Conservation (phyloP, 345 rosid genomes). For the Clarkia xantiana region DNA sequence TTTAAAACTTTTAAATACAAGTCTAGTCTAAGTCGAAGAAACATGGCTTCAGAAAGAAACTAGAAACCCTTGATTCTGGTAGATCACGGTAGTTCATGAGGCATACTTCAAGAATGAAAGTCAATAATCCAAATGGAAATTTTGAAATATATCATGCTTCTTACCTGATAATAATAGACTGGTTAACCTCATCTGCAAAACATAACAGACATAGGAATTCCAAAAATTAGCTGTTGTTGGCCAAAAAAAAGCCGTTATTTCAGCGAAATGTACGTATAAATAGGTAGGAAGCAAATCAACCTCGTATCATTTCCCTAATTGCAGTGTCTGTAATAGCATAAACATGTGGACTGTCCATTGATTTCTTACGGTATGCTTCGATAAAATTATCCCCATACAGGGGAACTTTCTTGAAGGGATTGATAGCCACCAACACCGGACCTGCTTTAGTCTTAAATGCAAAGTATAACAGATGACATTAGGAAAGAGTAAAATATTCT, state of each 20-base stretch:
- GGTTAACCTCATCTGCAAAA: slow-evolving; percentile 91
- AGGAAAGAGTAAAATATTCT: background rate
- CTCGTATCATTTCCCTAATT: slow-evolving; percentile 92
- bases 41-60: no score
- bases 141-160: slow-evolving; percentile 9
- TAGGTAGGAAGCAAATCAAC: slow-evolving; percentile 23
- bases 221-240: background rate
- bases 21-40: no score
- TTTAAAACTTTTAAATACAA: no score
- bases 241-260: background rate
- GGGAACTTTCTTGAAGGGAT: slow-evolving; percentile 89
- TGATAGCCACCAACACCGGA: slow-evolving; percentile 88
- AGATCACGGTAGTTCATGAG: no score
- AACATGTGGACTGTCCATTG: slow-evolving; percentile 75
- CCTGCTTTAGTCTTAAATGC: slow-evolving; percentile 84
- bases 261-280: slow-evolving; percentile 5
- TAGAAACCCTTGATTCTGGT: no score
- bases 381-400: slow-evolving; percentile 68
- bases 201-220: slow-evolving; percentile 13
- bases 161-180: slow-evolving; percentile 96
- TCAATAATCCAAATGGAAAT: no score
- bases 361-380: slow-evolving; percentile 71
- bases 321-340: slow-evolving; percentile 97
- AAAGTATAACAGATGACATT: slow-evolving; percentile 6
- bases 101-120: no score